Evolutionary conservation across 2,329 filamentous ascomycete species (phyloP), one percentile per base, ranked within the genome.

Genomic region (Xylariales sp.): DNA sequence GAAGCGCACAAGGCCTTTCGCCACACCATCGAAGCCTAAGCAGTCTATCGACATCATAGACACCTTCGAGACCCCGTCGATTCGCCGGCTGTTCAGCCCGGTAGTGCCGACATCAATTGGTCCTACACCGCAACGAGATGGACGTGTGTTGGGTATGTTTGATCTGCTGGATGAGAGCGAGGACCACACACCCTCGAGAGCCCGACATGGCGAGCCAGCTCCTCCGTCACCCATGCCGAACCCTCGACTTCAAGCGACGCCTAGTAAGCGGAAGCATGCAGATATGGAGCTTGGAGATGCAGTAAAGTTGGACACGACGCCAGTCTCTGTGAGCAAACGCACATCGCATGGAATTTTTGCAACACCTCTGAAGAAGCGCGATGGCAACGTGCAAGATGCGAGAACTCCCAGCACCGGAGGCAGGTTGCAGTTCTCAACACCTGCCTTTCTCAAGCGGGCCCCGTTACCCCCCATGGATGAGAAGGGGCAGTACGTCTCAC

Each of bases 111-210:
- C 76, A 5, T 75, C 72, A 1, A 75, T 93, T 43, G 85, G 85
- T 3, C 87, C 87, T 2, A 93, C 87, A 11, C 87, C 87, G 4
- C 87, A 91, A 53, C 79, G 81, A 44, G 84, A 91, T 56, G 87
- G 87, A 19, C 77, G 78, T 15, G 81, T 89, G 1, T 69, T 93
- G 3, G 85, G 87, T 5, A 63, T 93, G 14, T 93, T 93, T 55
- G 87, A 91, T 53, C 62, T 85, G 10, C 63, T 88, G 6, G 64
- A 68, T 18, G 69, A 75, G 40, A 65, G 67, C 29, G 67, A 69
- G 16, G 59, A 69, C 17, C 65, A 64, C 21, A 73, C 72, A 5
- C 73, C 76, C 1, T 72, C 73, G 5, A 72, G 65, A 34, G 67
- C 4, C 37, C 60, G 42, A 60, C 21, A 46, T 57, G 41, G 49